Conservation (phyloP, 2,329 filamentous ascomycete species). For the Aspergillus persii region DNA sequence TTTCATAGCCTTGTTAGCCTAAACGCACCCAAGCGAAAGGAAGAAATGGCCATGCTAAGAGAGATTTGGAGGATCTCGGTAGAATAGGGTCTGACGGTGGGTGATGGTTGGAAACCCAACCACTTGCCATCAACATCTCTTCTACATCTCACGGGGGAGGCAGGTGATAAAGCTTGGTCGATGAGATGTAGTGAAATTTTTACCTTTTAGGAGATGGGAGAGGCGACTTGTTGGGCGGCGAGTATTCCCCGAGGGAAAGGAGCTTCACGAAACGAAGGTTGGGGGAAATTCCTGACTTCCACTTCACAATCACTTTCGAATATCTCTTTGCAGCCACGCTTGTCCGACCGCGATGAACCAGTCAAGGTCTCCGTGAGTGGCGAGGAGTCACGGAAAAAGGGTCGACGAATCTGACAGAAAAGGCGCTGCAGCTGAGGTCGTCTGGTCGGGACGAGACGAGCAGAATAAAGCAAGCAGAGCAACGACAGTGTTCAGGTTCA, state of each 20-base stretch:
- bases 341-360: conserved; percentile 40
- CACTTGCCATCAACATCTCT: conserved; percentile 9
- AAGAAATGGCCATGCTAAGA: conserved; percentile 9
- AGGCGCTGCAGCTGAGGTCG: conserved; percentile 23
- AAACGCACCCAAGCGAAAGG: conserved; percentile 15
- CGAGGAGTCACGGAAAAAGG: conserved; percentile 32
- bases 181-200: conserved; percentile 20
- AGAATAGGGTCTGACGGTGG: conserved; percentile 3
- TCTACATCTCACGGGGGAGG: conserved; percentile 15
- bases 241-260: conserved; percentile 21
- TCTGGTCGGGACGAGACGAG: conserved; percentile 15
- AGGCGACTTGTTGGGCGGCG: conserved; percentile 11
- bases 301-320: conserved; percentile 13
- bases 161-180: conserved; percentile 20
- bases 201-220: conserved; percentile 34
- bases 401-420: conserved; percentile 30
- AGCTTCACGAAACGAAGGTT: conserved; percentile 15
- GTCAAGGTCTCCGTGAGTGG: conserved; percentile 40
- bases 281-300: neutral
- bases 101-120: conserved; percentile 13
- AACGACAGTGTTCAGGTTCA: conserved; percentile 26
- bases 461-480: conserved; percentile 11
- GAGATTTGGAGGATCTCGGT: neutral
- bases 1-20: conserved; percentile 34
- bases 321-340: conserved; percentile 29